Percentiles rank a stretch among this genome's conserved stretches.
phyloP scores from a whole-genome alignment of 2,329 filamentous ascomycete species.

The Trichoderma oligosporum region DNA sequence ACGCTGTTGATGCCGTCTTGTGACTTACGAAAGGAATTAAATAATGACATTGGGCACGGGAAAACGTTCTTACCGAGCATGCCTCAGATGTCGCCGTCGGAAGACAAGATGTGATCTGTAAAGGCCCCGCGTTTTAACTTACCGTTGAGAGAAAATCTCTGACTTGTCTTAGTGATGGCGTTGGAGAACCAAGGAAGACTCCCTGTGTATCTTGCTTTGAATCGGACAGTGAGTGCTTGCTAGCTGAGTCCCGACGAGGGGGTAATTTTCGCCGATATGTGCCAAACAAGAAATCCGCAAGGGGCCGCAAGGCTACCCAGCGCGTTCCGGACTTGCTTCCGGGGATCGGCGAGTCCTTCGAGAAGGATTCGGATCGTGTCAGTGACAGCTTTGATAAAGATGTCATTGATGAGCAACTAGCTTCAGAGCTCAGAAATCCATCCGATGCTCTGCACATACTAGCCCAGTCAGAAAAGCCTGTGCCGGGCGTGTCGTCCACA shows the following conservation, averaged over 20 bases:
- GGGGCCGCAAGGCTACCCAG: neutral
- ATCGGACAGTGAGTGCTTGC: neutral
- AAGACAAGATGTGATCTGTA: slow-evolving; percentile 12
- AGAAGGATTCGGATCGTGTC: neutral
- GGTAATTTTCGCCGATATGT: slow-evolving; percentile 2
- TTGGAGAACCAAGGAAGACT: neutral
- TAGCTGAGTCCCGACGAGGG: neutral
- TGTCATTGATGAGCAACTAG: neutral
- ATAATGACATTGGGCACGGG: slow-evolving; percentile 3
- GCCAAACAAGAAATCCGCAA: neutral
- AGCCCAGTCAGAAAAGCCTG: neutral
- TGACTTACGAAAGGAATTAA: neutral
- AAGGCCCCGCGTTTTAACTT: neutral
- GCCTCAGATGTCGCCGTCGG: slow-evolving; percentile 1
- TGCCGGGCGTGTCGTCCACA: neutral
- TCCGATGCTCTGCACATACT: slow-evolving; percentile 10
- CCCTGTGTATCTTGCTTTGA: neutral
- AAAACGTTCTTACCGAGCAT: slow-evolving; percentile 7
- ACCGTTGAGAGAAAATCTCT: neutral
- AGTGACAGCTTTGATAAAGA: neutral
- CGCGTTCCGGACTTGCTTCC: neutral
- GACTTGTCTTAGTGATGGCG: neutral
- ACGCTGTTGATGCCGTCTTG: neutral
- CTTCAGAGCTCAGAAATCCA: slow-evolving; percentile 1
- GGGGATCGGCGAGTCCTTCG: neutral